Evolutionary conservation across 192 early-diverging fungal species (phyloP).

Genomic region (Pecoramyces ruminantium): DNA sequence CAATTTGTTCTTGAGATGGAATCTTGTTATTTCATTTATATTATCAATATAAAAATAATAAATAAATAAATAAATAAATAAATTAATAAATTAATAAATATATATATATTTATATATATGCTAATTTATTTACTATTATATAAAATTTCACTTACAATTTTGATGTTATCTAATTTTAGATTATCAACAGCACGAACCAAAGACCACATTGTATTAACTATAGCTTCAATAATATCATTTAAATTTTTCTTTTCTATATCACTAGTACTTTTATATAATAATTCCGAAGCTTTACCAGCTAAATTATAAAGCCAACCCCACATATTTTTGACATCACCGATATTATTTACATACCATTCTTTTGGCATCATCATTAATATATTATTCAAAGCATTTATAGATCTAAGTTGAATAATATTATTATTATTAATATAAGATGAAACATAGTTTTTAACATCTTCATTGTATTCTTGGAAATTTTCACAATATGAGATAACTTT

Average conservation of each 20-base stretch:
- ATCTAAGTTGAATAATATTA: conserved; percentile 5
- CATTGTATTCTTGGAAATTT: conserved; percentile 1
- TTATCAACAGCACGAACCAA: conserved; percentile 45
- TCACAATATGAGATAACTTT: conserved; percentile 21
- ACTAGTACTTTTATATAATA: neutral
- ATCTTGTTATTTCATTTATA: too few species aligned
- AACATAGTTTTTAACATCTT: neutral
- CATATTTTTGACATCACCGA: conserved; percentile 19
- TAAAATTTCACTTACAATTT: neutral
- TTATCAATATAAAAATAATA: too few species aligned
- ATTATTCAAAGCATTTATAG: conserved; percentile 12
- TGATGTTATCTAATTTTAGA: conserved; percentile 13
- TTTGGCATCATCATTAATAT: conserved; percentile 6
- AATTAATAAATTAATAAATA: too few species aligned
- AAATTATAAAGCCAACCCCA: conserved; percentile 4
- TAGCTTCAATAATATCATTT: conserved; percentile 37
- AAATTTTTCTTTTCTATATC: conserved; percentile 9
- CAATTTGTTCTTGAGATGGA: conserved; percentile 20
- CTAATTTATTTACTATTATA: too few species aligned
- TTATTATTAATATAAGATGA: neutral
- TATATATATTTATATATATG: too few species aligned
- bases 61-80: too few species aligned
- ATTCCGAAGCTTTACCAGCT: conserved; percentile 5
- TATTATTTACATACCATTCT: conserved; percentile 14
- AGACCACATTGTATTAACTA: conserved; percentile 61